Conservation (phyloP, 176 grass and related monocot genomes). For the Pharus latifolius region DNA sequence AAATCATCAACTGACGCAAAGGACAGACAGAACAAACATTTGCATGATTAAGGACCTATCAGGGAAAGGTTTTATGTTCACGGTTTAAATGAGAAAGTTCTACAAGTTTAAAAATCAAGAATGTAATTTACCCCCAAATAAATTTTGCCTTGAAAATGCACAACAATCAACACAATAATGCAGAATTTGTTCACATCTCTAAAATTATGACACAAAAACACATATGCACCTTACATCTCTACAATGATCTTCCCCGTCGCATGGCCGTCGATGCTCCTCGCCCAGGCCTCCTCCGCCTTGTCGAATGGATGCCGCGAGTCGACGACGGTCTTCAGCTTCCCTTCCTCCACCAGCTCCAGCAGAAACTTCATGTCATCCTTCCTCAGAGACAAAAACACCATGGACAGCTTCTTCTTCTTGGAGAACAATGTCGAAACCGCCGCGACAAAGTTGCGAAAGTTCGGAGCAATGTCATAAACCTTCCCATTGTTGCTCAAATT, state of each 20-base stretch:
- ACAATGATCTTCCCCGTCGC: slow-evolving; percentile 18
- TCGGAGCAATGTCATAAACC: slow-evolving; percentile 22
- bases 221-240: neutral
- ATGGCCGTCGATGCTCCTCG: slow-evolving; percentile 19
- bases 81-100: too few relatives aligned
- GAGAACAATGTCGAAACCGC: slow-evolving; percentile 26
- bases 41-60: too few relatives aligned
- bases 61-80: too few relatives aligned
- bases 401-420: slow-evolving; percentile 26
- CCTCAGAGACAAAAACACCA: neutral
- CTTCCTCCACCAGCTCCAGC: neutral
- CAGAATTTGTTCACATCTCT: neutral
- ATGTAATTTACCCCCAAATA: too few relatives aligned
- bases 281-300: slow-evolving; percentile 16
- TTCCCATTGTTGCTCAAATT: slow-evolving; percentile 14
- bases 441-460: neutral
- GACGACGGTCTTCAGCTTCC: slow-evolving; percentile 5
- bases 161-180: too few relatives aligned
- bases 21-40: too few relatives aligned
- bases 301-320: neutral
- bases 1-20: too few relatives aligned
- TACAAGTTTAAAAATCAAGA: too few relatives aligned
- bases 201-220: neutral
- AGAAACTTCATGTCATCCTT: neutral
- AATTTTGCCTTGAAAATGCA: neutral